These are phyloP conservation scores for Podila epigama DNA, from an alignment of 192 early-diverging fungal genomes.

Conservation along the genomic window DNA sequence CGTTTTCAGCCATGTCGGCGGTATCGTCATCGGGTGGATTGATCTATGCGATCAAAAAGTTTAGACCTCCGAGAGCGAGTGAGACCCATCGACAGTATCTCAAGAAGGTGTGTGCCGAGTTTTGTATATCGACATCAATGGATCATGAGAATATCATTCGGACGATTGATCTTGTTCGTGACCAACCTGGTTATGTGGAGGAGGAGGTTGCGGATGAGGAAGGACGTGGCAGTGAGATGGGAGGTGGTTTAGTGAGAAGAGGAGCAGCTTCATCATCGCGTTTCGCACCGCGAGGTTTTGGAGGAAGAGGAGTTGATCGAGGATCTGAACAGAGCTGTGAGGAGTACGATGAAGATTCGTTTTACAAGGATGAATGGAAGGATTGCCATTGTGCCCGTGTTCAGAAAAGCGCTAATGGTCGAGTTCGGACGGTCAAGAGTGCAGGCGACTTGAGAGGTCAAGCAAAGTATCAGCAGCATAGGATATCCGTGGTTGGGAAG, in stretches of 20 bases:
- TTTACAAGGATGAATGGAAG: constrained; percentile 6
- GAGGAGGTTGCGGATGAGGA: constrained; percentile 73
- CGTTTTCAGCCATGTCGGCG: constrained; percentile 10
- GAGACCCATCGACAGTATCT: constrained; percentile 93
- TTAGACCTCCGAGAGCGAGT: constrained; percentile 68
- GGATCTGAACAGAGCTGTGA: neutral
- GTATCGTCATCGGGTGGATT: constrained; percentile 42
- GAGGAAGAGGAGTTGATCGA: neutral
- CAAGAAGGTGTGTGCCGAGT: constrained; percentile 94
- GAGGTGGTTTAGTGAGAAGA: neutral
- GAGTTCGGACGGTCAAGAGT: constrained; percentile 11
- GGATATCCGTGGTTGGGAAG: neutral
- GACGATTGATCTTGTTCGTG: constrained; percentile 93
- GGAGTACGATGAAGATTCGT: neutral
- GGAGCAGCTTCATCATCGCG: neutral
- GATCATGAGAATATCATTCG: constrained; percentile 90
- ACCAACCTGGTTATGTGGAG: constrained; percentile 85
- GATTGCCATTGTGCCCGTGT: constrained; percentile 23
- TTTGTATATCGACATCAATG: constrained; percentile 92
- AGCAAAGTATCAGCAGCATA: neutral
- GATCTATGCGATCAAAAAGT: constrained; percentile 74
- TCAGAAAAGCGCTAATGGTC: neutral
- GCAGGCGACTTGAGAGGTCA: constrained; percentile 1
- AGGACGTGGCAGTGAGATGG: neutral
- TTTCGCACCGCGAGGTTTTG: neutral